Evolutionary conservation across 306 rosid genomes (phyloP).

Genomic region (Cicer arietinum): DNA sequence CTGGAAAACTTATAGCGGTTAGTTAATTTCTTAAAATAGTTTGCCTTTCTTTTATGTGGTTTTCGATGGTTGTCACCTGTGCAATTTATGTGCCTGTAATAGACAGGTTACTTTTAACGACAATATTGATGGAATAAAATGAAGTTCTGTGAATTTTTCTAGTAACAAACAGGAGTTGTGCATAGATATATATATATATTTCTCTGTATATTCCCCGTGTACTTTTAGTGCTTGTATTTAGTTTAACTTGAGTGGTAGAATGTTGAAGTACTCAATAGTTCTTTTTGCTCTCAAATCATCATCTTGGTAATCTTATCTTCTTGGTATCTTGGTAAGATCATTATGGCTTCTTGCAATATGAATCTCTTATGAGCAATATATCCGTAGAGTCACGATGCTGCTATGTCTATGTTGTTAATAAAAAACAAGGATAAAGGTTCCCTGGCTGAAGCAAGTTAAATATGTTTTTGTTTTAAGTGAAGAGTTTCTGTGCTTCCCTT

Average conservation of each 20-base stretch:
- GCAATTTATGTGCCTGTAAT: conserved; percentile 1
- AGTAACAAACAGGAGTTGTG: neutral
- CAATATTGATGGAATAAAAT: conserved; percentile 21
- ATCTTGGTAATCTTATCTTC: conserved; percentile 7
- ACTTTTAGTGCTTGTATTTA: neutral
- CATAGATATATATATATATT: neutral
- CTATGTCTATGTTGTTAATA: conserved; percentile 27
- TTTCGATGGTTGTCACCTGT: conserved; percentile 2
- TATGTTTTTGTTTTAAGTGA: conserved; percentile 21
- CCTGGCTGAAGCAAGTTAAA: conserved; percentile 23
- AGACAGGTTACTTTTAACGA: neutral
- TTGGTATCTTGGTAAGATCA: conserved; percentile 24
- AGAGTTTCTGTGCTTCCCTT: conserved; percentile 28
- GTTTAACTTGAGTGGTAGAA: conserved; percentile 29
- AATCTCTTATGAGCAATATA: conserved; percentile 6
- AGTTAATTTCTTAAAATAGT: conserved; percentile 46
- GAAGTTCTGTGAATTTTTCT: conserved; percentile 10
- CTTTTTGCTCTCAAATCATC: conserved; percentile 19
- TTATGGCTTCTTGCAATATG: conserved; percentile 24
- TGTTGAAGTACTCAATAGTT: conserved; percentile 1
- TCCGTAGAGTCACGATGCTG: conserved; percentile 17
- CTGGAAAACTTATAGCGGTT: conserved; percentile 83
- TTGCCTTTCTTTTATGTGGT: conserved; percentile 31
- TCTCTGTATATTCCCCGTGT: conserved; percentile 7
- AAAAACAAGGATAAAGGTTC: conserved; percentile 17